These are phyloP conservation scores for Pyrenopolyporus hunteri DNA, from an alignment of 495 filamentous ascomycete species.

Conservation along the genomic window DNA sequence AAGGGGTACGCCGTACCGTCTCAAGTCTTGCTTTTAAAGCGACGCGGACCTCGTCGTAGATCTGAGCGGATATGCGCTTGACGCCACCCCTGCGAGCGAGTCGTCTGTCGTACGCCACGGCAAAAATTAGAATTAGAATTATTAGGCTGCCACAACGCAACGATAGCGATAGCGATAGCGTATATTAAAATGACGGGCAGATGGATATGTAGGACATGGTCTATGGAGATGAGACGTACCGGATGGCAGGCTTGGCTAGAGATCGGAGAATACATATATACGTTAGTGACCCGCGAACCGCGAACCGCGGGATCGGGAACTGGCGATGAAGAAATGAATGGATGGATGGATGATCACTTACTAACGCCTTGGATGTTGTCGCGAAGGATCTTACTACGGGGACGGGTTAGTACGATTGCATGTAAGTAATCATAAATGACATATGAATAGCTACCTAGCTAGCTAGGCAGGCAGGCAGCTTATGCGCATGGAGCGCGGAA, in stretches of 20 bases:
- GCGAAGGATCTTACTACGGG: slow-evolving; percentile 61
- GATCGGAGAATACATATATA: slow-evolving; percentile 20
- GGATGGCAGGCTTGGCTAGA: slow-evolving; percentile 67
- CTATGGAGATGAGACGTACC: too few relatives aligned
- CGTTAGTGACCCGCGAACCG: slow-evolving; percentile 18
- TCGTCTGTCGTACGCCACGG: slow-evolving; percentile 68
- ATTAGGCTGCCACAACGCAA: too few relatives aligned
- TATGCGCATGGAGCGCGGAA: too few relatives aligned
- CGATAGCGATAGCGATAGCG: too few relatives aligned
- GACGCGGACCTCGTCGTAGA: slow-evolving; percentile 73
- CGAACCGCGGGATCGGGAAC: background rate
- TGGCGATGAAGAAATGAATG: background rate
- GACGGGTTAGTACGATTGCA: too few relatives aligned
- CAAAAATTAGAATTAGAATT: slow-evolving; percentile 6
- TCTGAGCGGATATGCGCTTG: slow-evolving; percentile 67
- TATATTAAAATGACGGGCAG: background rate
- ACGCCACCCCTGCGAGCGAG: slow-evolving; percentile 81
- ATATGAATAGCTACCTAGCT: too few relatives aligned
- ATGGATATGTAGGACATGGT: too few relatives aligned
- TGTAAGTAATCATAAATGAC: too few relatives aligned
- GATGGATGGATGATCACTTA: too few relatives aligned
- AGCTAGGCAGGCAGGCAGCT: too few relatives aligned
- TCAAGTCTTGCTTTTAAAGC: slow-evolving; percentile 60
- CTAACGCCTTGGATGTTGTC: slow-evolving; percentile 71
- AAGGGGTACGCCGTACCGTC: too few relatives aligned